Evolutionary conservation across 2,329 filamentous ascomycete species (phyloP), one percentile per base, ranked within the genome.

Genomic region (Lizonia empirigonia): DNA sequence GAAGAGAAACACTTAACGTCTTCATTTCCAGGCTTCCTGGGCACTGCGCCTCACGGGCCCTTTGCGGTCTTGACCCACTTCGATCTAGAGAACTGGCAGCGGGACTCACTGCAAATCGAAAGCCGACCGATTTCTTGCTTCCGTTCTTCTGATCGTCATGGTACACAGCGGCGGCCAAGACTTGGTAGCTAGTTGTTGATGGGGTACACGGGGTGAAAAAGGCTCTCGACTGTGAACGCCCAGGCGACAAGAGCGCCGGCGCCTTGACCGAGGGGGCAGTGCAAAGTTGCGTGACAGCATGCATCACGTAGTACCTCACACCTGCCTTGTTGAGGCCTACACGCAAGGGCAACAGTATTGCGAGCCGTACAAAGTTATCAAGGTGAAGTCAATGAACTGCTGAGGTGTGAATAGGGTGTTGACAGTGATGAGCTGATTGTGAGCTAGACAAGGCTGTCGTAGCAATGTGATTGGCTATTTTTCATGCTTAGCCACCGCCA

Each of bases 231-330:
- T 16, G 24, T 19, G 24, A 36, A 42, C 27, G 23, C 38, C 46
- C 13, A 50, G 46, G 18, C 34, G 46, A 50, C 46, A 44, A 49
- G 46, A 27, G 13, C 37, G n/a, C 30, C 45, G 37, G 39, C 37
- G 46, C 39, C 46, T 37, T 50, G 46, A 32, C 34, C 13, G 36
- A 20, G 44, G 45, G 46, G 46, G 46, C 46, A 50, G 46, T 50
- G 46, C 46, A 50, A 47, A 38, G 24, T 38, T 38, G 46, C 44
- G 38, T 42, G 46, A 50, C 46, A 26, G 15, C 46, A 50, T 48
- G 4, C 15, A 18, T 7, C 27, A 7, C 27, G 27, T 13, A 13
- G 8, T 30, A 5, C 19, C 9, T 33, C 26, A 19, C 26, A 15
- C 10, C 19, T 26, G 10, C 26, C n/a, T n/a, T 19, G 34, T 32